Conservation (phyloP, 371 early-diverging fungal genomes). For the Mortierella sp. region DNA sequence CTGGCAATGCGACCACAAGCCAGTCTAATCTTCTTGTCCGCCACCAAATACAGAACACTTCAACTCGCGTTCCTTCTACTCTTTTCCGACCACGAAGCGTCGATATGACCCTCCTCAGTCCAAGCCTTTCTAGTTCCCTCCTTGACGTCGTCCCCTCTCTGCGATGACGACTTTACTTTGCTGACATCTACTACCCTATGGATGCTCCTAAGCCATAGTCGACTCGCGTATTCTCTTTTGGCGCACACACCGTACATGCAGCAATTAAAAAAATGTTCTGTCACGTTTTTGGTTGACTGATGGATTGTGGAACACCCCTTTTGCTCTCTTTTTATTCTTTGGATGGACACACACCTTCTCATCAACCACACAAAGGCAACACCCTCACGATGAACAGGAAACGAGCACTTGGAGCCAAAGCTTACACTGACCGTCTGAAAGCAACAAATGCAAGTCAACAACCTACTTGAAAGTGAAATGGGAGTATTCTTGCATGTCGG, state of each 20-base stretch:
- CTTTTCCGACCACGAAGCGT: not conserved
- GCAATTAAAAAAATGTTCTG: not conserved
- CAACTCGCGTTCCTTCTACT: not conserved
- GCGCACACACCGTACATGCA: no score
- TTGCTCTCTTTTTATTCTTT: no score
- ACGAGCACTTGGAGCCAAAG: constrained; percentile 45
- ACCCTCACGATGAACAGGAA: constrained; percentile 38
- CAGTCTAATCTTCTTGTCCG: not conserved
- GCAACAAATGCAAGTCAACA: constrained; percentile 37
- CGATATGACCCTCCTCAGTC: no score
- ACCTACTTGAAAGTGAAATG: not conserved
- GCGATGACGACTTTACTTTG: no score
- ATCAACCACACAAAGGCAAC: constrained; percentile 3
- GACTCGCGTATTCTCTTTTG: no score
- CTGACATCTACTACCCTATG: no score
- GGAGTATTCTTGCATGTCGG: no score
- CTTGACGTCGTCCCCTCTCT: no score
- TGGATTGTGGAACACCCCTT: not conserved
- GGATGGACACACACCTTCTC: no score
- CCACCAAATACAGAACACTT: not conserved
- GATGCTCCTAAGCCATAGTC: no score
- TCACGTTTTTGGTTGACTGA: not conserved
- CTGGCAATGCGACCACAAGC: not conserved
- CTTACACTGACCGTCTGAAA: constrained; percentile 45
- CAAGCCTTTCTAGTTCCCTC: no score